Conservation (phyloP, 352 stramenopile species). For the Globisporangium paroecandrum region DNA sequence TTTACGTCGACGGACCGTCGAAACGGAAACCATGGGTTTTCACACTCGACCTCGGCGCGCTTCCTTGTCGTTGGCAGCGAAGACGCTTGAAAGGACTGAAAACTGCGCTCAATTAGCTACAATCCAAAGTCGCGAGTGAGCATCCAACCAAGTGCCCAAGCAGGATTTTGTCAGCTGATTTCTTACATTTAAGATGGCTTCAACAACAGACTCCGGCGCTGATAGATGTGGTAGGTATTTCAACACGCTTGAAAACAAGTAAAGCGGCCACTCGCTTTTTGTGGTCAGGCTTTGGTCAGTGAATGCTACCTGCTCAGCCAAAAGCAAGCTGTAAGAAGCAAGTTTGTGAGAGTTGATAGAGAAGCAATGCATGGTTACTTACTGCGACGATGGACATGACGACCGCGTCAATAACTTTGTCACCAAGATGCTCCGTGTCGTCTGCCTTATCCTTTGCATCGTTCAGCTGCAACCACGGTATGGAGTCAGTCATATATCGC, state of each 20-base stretch:
- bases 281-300: background rate
- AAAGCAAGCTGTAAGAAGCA: background rate
- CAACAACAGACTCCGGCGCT: background rate
- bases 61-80: background rate
- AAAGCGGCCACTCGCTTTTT: background rate
- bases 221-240: constrained; percentile 3
- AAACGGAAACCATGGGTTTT: constrained; percentile 49
- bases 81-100: background rate
- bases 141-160: background rate
- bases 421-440: constrained; percentile 19
- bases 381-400: constrained; percentile 28
- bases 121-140: background rate
- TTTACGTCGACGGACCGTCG: constrained; percentile 19
- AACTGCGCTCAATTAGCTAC: constrained; percentile 10
- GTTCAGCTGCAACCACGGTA: background rate
- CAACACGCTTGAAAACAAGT: constrained; percentile 9
- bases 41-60: constrained; percentile 12
- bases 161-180: background rate
- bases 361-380: background rate
- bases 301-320: background rate
- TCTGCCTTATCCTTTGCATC: constrained; percentile 15
- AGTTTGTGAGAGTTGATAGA: background rate
- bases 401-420: constrained; percentile 20
- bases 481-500: background rate
- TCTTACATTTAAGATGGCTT: constrained; percentile 13